Percentiles rank a stretch among this genome's conserved stretches.
Conservation (phyloP, 192 early-diverging fungal species). For the Coemansia sp. region DNA sequence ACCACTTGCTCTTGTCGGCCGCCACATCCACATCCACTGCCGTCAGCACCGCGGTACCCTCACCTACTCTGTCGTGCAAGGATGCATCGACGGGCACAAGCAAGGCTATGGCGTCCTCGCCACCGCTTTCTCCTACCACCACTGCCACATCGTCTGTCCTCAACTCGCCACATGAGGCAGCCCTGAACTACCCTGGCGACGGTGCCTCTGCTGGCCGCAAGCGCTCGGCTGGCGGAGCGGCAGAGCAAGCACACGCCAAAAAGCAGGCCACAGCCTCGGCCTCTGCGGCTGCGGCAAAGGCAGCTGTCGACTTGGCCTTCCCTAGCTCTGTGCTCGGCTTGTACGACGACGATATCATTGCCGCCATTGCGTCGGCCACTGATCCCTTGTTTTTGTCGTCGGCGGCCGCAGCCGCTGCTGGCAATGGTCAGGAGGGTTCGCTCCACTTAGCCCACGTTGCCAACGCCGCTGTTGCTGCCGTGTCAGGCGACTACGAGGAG, state of each 20-base stretch:
- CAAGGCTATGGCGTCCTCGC: constrained; percentile 22
- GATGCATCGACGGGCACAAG: constrained; percentile 1
- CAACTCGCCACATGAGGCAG: constrained; percentile 49
- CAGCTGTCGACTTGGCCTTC: constrained; percentile 28
- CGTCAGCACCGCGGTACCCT: constrained; percentile 29
- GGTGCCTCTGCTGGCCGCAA: constrained; percentile 43
- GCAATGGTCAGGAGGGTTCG: not conserved
- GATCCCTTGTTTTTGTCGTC: constrained; percentile 56
- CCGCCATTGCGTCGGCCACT: constrained; percentile 55
- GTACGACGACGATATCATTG: constrained; percentile 61
- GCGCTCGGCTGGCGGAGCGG: constrained; percentile 35
- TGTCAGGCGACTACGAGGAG: constrained; percentile 22
- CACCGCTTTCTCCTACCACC: constrained; percentile 48
- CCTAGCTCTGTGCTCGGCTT: constrained; percentile 47
- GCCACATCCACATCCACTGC: constrained; percentile 40
- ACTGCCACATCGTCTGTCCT: constrained; percentile 51
- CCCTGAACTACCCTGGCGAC: constrained; percentile 37
- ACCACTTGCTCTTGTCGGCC: constrained; percentile 48
- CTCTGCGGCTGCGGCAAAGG: constrained; percentile 17
- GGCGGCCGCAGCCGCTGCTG: constrained; percentile 31
- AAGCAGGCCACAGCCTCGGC: constrained; percentile 30
- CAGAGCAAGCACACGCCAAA: constrained; percentile 15
- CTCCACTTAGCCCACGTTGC: constrained; percentile 7
- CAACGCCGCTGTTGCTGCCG: constrained; percentile 12
- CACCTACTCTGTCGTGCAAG: constrained; percentile 36